Evolutionary conservation across 1,139 yeast genomes (phyloP).

Genomic region (Groenewaldozyma auringiensis): DNA sequence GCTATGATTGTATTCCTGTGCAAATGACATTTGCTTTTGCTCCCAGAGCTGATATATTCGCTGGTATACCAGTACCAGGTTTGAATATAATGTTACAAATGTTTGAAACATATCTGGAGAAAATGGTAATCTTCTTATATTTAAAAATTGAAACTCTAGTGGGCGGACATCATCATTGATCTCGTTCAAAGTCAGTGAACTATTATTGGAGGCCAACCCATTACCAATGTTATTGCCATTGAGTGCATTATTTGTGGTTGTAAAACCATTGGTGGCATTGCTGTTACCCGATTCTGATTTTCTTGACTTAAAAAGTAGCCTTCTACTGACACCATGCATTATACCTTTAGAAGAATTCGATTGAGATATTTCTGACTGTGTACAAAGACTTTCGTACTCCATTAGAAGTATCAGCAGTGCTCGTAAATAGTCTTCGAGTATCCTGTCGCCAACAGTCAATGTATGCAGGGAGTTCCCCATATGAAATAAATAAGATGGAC

Average conservation of each 20-base stretch:
- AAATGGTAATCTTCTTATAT: constrained; percentile 24
- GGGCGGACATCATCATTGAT: background rate
- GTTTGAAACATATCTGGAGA: constrained; percentile 27
- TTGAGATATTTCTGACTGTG: constrained; percentile 11
- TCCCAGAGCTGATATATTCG: background rate
- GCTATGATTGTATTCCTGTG: background rate
- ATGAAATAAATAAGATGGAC: constrained; percentile 1
- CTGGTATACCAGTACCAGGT: constrained; percentile 11
- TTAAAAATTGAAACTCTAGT: constrained; percentile 9
- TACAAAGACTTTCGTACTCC: constrained; percentile 20
- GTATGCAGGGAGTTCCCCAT: constrained; percentile 1
- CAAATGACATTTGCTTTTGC: background rate
- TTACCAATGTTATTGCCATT: constrained; percentile 16
- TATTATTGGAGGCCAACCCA: background rate
- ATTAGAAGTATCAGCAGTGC: constrained; percentile 18
- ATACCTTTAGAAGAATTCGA: constrained; percentile 13
- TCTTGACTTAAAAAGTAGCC: constrained; percentile 21
- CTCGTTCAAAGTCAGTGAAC: background rate
- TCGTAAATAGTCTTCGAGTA: constrained; percentile 18
- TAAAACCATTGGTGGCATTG: background rate
- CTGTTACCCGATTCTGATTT: constrained; percentile 14
- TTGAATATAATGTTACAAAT: constrained; percentile 24
- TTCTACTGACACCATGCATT: constrained; percentile 23
- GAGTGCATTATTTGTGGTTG: background rate
- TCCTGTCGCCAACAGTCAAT: constrained; percentile 4